These are phyloP conservation scores for Myrmaecium sp. DNA, from an alignment of 2,329 filamentous ascomycete species.

Conservation along the genomic window DNA sequence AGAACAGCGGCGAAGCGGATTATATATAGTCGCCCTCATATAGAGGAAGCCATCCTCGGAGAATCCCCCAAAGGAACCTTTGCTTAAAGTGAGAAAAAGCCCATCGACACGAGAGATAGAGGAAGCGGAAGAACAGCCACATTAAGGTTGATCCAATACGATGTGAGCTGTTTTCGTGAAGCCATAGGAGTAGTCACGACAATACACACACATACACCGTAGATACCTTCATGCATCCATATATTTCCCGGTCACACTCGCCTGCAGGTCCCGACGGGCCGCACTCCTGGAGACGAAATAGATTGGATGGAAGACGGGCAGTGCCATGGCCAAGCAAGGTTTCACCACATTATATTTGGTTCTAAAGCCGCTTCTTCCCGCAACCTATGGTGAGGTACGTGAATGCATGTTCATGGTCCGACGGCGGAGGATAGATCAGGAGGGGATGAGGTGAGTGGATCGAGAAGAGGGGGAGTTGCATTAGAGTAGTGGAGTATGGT, in stretches of 20 bases:
- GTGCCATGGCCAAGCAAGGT: no score
- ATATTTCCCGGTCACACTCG: conserved; percentile 8
- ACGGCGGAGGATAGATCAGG: no score
- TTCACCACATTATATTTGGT: no score
- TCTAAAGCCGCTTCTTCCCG: no score
- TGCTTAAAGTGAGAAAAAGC: neutral
- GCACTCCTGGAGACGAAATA: no score
- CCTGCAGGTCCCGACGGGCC: conserved; percentile 14
- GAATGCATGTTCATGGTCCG: no score
- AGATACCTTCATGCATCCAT: conserved; percentile 2
- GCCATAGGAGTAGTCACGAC: conserved; percentile 5
- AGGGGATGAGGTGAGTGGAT: no score
- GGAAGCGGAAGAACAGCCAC: neutral
- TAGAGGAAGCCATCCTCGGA: neutral
- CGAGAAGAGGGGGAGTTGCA: no score
- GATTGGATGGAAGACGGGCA: no score
- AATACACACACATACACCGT: conserved; percentile 5
- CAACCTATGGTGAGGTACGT: no score
- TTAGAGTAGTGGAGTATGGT: no score
- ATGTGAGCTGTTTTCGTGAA: neutral
- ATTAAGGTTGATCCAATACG: neutral
- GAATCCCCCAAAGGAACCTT: neutral
- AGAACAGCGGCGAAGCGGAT: no score
- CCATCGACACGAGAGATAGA: neutral
- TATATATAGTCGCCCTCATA: neutral